These are phyloP conservation scores for Acanthamoeba comandoni DNA, from an alignment of 208 protist species.

Conservation along the genomic window DNA sequence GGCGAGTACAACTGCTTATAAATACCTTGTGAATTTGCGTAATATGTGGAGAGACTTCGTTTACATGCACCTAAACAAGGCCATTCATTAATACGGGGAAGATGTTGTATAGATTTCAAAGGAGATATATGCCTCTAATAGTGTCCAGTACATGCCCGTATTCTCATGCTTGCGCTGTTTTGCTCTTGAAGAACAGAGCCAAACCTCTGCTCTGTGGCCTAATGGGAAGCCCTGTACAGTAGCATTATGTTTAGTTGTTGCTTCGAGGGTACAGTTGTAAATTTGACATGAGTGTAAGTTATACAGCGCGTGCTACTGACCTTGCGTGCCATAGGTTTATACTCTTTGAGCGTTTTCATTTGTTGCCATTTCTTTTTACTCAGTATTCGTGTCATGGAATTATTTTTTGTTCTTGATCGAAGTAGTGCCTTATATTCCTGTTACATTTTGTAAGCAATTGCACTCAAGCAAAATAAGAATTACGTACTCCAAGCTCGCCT, in stretches of 20 bases:
- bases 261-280: too few relatives aligned
- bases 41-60: slow-evolving; percentile 1
- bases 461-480: too few relatives aligned
- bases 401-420: too few relatives aligned
- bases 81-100: too few relatives aligned
- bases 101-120: too few relatives aligned
- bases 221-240: slow-evolving; percentile 5
- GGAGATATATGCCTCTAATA: neutral
- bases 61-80: slow-evolving; percentile 5
- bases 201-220: slow-evolving; percentile 46
- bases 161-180: slow-evolving; percentile 41
- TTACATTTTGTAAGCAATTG: too few relatives aligned
- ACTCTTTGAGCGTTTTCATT: slow-evolving; percentile 29
- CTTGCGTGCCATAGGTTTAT: slow-evolving; percentile 47
- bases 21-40: slow-evolving; percentile 40
- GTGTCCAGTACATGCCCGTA: slow-evolving; percentile 61
- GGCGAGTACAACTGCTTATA: neutral
- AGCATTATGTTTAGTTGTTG: too few relatives aligned
- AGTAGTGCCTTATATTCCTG: slow-evolving; percentile 4
- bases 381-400: too few relatives aligned
- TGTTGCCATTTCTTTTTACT: slow-evolving; percentile 19
- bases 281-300: neutral
- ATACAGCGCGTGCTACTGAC: neutral
- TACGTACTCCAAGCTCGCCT: slow-evolving; percentile 23
- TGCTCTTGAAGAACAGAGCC: slow-evolving; percentile 49